Base-by-base conservation (phyloP, 1,284 basidiomycete genomes). In the Leccinum subspadiceum region DNA sequence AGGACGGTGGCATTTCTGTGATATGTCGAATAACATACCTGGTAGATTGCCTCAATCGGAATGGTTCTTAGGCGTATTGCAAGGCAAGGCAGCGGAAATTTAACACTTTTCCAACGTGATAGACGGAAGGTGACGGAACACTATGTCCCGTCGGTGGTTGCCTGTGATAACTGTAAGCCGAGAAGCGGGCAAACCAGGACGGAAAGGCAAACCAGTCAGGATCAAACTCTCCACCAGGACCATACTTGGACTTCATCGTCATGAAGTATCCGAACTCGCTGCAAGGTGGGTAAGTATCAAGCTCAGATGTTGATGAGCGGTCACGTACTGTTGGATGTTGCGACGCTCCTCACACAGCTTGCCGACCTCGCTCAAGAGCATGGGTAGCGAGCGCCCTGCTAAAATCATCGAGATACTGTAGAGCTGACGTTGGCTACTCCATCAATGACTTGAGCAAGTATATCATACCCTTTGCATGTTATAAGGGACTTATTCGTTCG, bases 391-490 rank as follows among this genome's bases (percentile, higher is more conserved):
- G 74, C 3, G 89, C 86, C 69, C 85, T 89, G 71, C 88, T 91
- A 74, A 92, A 92, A 59, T 92, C 89, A 63, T 91, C 88, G 17
- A 92, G 78, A 68, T 91, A 91, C 85, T 86, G 56, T 39, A 35
- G 37, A 41, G 33, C 58, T 48, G 33, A 58, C 53, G 8, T 68
- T 60, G 62, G 55, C 56, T 20, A 54, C 35, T 59, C 37, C n/a
- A 35, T 22, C 44, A 44, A 29, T 3, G n/a, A 1, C 1, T 51
- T 5, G 3, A 24, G 20, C 33, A 7, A 54, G 13, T 53, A 4
- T 49, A 29, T 9, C 31, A 3, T 54, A 63, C 88, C 33, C 82
- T 82, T 78, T 89, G 86, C 5, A 92, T 84, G 62, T 92, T 91
- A 78, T 86, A 92, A 8, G 84, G 84, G 15, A 92, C 83, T 72